A percentile compares a stretch with the other conserved stretches of the same genome.
Conservation (phyloP, 768 basidiomycete species). For the Polyporus arcularius region DNA sequence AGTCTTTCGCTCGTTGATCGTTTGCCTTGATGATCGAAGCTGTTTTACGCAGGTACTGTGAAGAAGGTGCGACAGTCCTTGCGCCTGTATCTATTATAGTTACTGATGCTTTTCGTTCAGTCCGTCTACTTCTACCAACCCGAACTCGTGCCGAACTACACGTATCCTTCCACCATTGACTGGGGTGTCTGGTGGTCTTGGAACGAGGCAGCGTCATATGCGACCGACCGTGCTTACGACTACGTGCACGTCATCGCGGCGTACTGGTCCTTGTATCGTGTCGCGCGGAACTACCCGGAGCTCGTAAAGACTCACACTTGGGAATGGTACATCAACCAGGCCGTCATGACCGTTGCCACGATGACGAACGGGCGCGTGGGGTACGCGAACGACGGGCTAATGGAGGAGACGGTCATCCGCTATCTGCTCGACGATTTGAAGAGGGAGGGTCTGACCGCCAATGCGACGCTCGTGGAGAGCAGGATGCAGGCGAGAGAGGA, state of each 20-base stretch:
- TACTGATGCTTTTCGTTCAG: slow-evolving; percentile 25
- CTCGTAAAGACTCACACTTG: slow-evolving; percentile 49
- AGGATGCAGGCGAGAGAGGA: slow-evolving; percentile 48
- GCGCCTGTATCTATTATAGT: no score
- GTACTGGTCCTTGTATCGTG: slow-evolving; percentile 59
- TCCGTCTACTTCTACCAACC: slow-evolving; percentile 57
- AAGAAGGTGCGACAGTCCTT: slow-evolving; percentile 42
- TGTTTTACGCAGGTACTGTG: slow-evolving; percentile 40
- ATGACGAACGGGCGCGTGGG: slow-evolving; percentile 51
- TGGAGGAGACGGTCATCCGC: slow-evolving; percentile 58
- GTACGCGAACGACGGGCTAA: slow-evolving; percentile 48
- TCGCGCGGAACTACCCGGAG: slow-evolving; percentile 56
- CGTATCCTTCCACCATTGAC: slow-evolving; percentile 47
- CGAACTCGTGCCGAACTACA: slow-evolving; percentile 43
- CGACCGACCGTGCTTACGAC: slow-evolving; percentile 54
- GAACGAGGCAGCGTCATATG: slow-evolving; percentile 49
- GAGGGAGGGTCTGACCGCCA: slow-evolving; percentile 50
- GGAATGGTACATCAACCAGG: slow-evolving; percentile 61
- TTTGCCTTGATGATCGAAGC: background rate
- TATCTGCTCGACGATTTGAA: slow-evolving; percentile 51
- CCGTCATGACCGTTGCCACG: slow-evolving; percentile 46
- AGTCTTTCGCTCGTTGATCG: background rate
- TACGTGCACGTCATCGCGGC: slow-evolving; percentile 37
- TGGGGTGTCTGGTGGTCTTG: slow-evolving; percentile 63
- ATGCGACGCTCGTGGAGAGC: slow-evolving; percentile 47